phyloP scores from a whole-genome alignment of 1,284 basidiomycete genomes.

The Farysia itapuensis region DNA sequence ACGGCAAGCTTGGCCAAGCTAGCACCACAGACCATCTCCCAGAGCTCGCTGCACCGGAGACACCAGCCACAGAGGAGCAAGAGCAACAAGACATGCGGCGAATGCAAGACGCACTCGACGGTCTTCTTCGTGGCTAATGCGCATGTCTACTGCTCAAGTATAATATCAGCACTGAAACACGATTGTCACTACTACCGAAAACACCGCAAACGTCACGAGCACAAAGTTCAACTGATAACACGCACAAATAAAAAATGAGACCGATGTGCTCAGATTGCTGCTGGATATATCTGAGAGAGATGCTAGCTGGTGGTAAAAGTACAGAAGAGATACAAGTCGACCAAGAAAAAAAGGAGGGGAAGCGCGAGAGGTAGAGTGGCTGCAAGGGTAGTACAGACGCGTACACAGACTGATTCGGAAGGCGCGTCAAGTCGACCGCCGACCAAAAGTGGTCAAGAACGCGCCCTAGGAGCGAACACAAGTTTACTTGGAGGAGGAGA shows the following conservation, averaged over 20 bases:
- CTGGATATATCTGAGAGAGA: constrained; percentile 44
- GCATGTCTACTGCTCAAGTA: too few relatives aligned
- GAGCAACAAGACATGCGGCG: constrained; percentile 50
- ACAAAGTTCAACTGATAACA: too few relatives aligned
- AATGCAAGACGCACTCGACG: constrained; percentile 57
- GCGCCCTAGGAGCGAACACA: neutral
- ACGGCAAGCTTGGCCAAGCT: constrained; percentile 71
- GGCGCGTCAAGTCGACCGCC: too few relatives aligned
- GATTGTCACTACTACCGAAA: too few relatives aligned
- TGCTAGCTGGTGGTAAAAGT: constrained; percentile 48
- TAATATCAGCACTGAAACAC: too few relatives aligned
- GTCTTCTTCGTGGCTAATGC: constrained; percentile 47
- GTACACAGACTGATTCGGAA: too few relatives aligned
- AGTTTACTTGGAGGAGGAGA: constrained; percentile 61
- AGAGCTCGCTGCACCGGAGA: constrained; percentile 33
- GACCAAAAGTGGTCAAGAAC: too few relatives aligned
- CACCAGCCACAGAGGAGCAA: constrained; percentile 31
- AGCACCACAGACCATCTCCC: constrained; percentile 43
- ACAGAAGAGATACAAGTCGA: constrained; percentile 43
- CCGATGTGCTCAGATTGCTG: constrained; percentile 48
- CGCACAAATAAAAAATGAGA: constrained; percentile 10
- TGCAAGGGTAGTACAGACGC: too few relatives aligned
- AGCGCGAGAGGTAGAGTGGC: too few relatives aligned
- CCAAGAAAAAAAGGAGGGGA: constrained; percentile 11
- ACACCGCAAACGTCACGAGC: too few relatives aligned